Conservation (phyloP, 1,284 basidiomycete species). For the Ustilago lituana region DNA sequence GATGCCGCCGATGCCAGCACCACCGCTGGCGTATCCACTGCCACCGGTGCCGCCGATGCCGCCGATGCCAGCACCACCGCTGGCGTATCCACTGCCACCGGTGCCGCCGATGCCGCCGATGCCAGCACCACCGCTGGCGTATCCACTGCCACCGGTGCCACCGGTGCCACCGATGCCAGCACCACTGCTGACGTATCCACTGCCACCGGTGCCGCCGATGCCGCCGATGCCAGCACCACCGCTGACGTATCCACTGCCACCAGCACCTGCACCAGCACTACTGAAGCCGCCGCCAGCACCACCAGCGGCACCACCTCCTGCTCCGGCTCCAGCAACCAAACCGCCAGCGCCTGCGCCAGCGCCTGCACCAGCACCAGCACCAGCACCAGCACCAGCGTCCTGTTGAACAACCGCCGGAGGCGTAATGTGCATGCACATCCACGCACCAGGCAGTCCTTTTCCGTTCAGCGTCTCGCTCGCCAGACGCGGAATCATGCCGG, state of each 20-base stretch:
- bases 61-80: not conserved
- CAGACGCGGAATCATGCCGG: slow-evolving; percentile 34
- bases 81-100: not conserved
- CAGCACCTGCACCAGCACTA: slow-evolving; percentile 5
- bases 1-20: not conserved
- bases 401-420: not conserved
- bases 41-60: not conserved
- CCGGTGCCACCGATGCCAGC: not conserved
- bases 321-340: not conserved
- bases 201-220: no score
- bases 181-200: no score
- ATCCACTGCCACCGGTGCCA: not conserved
- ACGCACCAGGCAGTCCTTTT: slow-evolving; percentile 18
- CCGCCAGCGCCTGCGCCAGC: slow-evolving; percentile 5
- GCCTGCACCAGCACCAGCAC: not conserved
- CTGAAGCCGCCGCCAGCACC: not conserved
- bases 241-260: not conserved
- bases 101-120: no score
- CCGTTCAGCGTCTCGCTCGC: slow-evolving; percentile 29
- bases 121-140: not conserved
- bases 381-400: slow-evolving; percentile 4
- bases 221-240: not conserved
- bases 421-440: slow-evolving; percentile 34
- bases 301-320: not conserved
- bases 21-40: not conserved